A percentile compares a stretch with the other conserved stretches of the same genome.
phyloP scores from a whole-genome alignment of 495 filamentous ascomycete species.

The Delitschia confertaspora region DNA sequence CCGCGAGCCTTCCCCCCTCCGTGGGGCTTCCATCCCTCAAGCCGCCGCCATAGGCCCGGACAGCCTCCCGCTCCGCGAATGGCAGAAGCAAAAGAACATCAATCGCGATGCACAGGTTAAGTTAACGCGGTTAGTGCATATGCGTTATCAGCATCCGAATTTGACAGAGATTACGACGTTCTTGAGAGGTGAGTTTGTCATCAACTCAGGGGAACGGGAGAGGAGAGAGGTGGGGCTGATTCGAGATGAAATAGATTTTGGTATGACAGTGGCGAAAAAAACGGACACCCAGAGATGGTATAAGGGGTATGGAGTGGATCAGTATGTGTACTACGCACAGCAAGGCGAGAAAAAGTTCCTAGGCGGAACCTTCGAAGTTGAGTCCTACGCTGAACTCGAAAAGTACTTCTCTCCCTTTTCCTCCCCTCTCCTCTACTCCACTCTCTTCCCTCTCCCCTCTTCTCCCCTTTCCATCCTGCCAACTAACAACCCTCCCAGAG shows the following conservation, averaged over 20 bases:
- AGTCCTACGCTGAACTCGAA: conserved; percentile 32
- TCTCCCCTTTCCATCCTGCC: no score
- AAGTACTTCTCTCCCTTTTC: no score
- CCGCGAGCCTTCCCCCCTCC: conserved; percentile 33
- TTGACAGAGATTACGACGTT: conserved; percentile 39
- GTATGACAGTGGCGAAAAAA: conserved; percentile 34
- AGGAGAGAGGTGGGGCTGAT: not conserved
- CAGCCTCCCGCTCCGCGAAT: conserved; percentile 29
- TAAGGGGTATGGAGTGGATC: conserved; percentile 34
- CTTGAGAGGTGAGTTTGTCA: conserved; percentile 27
- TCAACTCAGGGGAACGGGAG: not conserved
- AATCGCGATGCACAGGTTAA: conserved; percentile 35
- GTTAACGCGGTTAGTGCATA: conserved; percentile 39
- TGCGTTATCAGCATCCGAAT: conserved; percentile 46
- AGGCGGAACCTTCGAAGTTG: conserved; percentile 35
- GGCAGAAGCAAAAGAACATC: conserved; percentile 36
- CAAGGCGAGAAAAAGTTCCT: conserved; percentile 35
- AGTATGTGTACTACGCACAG: conserved; percentile 37
- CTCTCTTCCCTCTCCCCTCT: no score
- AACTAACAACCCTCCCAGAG: conserved; percentile 17
- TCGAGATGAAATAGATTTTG: conserved; percentile 28
- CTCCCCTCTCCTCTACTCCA: no score
- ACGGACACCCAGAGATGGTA: conserved; percentile 32
- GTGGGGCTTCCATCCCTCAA: conserved; percentile 37
- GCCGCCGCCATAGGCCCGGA: conserved; percentile 33